Percentiles rank a stretch among this genome's conserved stretches.
Conservation (phyloP, 495 filamentous ascomycete species). For the Barbatosphaeria neglecta region DNA sequence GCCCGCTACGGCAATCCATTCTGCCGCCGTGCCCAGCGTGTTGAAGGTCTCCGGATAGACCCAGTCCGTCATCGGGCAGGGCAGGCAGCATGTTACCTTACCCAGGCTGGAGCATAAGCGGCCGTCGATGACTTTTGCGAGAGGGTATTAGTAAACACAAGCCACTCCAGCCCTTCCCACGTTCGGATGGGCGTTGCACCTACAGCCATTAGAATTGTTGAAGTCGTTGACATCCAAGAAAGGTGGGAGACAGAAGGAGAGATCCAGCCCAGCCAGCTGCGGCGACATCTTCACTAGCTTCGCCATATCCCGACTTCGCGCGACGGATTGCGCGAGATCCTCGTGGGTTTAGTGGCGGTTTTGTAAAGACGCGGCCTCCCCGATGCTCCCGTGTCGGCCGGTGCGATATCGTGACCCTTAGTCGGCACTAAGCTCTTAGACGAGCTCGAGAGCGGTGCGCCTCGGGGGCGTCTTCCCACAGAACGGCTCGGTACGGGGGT, state of each 20-base stretch:
- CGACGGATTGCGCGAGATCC: background rate
- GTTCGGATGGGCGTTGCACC: background rate
- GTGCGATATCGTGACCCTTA: too few species aligned
- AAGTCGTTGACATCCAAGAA: background rate
- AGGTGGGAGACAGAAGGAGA: background rate
- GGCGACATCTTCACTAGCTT: background rate
- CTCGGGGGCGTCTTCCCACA: too few species aligned
- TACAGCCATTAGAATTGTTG: background rate
- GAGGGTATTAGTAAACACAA: too few species aligned
- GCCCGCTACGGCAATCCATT: conserved; percentile 69
- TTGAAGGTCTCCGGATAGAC: conserved; percentile 68
- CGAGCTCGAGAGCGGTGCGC: too few species aligned
- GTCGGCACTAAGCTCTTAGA: too few species aligned
- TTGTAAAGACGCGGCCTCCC: too few species aligned
- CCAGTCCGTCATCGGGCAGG: conserved; percentile 80
- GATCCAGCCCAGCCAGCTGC: background rate
- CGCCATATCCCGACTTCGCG: background rate
- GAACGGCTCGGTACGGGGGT: too few species aligned
- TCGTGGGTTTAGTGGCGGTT: too few species aligned
- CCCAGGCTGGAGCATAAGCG: conserved; percentile 40
- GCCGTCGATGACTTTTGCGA: conserved; percentile 59
- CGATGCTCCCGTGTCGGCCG: too few species aligned
- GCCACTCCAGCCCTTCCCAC: conserved; percentile 5
- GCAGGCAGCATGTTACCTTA: conserved; percentile 61
- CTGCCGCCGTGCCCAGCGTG: conserved; percentile 49